These are phyloP conservation scores for Calonectria henricotiae DNA, from an alignment of 2,329 filamentous ascomycete species.

Conservation along the genomic window DNA sequence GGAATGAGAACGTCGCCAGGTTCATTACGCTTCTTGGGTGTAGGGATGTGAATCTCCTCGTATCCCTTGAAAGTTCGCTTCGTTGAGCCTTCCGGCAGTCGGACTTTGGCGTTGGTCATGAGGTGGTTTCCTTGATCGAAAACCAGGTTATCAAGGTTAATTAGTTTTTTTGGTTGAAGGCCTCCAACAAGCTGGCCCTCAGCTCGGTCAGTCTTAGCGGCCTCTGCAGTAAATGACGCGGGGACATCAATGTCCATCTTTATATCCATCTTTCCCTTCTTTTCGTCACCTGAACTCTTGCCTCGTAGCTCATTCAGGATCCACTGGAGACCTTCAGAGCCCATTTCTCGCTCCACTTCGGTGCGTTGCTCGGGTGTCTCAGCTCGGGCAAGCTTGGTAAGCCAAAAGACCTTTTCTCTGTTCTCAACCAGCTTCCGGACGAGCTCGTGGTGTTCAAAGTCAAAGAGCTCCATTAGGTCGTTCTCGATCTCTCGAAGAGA, in stretches of 20 bases:
- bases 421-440: slow-evolving; percentile 94
- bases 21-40: slow-evolving; percentile 89
- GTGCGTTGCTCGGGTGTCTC: slow-evolving; percentile 84
- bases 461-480: slow-evolving; percentile 97
- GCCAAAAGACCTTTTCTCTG: slow-evolving; percentile 95
- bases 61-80: slow-evolving; percentile 98
- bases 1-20: slow-evolving; percentile 87
- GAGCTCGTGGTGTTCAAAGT: slow-evolving; percentile 95
- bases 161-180: slow-evolving; percentile 86
- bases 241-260: slow-evolving; percentile 95
- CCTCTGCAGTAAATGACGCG: slow-evolving; percentile 69
- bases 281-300: slow-evolving; percentile 74
- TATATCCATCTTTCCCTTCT: slow-evolving; percentile 83
- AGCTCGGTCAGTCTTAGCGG: slow-evolving; percentile 69
- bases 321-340: slow-evolving; percentile 86
- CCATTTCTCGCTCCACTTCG: slow-evolving; percentile 91
- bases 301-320: slow-evolving; percentile 92
- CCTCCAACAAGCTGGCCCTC: slow-evolving; percentile 85
- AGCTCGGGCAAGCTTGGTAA: slow-evolving; percentile 87
- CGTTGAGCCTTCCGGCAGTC: slow-evolving; percentile 92
- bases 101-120: slow-evolving; percentile 99
- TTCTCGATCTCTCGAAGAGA: slow-evolving; percentile 95
- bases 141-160: slow-evolving; percentile 95
- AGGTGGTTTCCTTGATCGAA: slow-evolving; percentile 99
- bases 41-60: slow-evolving; percentile 97